Conservation (phyloP, 331 rosid species). For the Erythrophleum ivorense region DNA sequence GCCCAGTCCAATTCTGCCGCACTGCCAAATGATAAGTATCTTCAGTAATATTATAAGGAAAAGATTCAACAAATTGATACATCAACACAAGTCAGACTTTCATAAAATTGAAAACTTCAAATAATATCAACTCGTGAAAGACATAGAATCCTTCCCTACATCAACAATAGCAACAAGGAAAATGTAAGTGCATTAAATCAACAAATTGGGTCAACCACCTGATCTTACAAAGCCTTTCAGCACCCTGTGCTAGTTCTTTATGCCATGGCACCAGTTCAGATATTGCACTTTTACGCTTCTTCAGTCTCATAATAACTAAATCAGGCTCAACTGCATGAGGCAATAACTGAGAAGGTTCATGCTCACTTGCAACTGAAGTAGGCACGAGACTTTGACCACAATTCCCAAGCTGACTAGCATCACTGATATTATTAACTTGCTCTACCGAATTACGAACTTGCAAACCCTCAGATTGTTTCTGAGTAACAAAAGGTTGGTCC, state of each 20-base stretch:
- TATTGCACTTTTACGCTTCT: conserved; percentile 85
- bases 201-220: conserved; percentile 58
- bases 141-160: conserved; percentile 14
- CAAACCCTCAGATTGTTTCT: conserved; percentile 65
- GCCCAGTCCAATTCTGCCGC: conserved; percentile 89
- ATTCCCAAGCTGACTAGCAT: conserved; percentile 55
- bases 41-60: not conserved
- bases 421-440: conserved; percentile 54
- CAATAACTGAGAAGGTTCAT: conserved; percentile 53
- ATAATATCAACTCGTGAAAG: conserved; percentile 13
- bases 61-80: conserved; percentile 10
- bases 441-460: conserved; percentile 61
- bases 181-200: conserved; percentile 6
- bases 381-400: conserved; percentile 52
- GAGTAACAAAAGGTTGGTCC: conserved; percentile 58
- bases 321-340: conserved; percentile 61
- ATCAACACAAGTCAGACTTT: conserved; percentile 1
- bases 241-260: conserved; percentile 65
- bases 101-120: conserved; percentile 8
- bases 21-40: conserved; percentile 55
- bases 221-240: conserved; percentile 73
- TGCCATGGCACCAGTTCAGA: conserved; percentile 86
- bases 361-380: conserved; percentile 52
- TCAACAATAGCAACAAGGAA: not conserved
- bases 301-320: conserved; percentile 57